Percentiles rank a stretch among this genome's conserved stretches.
These are phyloP conservation scores for Coffea humblotiana DNA, from an alignment of 305 asterid genomes.

Conservation along the genomic window DNA sequence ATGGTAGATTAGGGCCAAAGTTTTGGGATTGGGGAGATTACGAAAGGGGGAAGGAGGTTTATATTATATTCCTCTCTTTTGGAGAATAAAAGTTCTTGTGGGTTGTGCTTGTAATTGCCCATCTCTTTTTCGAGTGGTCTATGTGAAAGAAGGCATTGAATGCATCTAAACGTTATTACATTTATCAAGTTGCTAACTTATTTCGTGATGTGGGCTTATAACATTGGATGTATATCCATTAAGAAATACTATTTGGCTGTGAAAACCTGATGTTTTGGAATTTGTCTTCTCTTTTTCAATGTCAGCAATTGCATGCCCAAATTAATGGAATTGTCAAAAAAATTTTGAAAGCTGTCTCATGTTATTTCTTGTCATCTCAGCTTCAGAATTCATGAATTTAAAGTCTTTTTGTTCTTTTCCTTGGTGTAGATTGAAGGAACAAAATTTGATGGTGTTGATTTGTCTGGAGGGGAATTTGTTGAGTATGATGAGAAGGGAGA, in stretches of 20 bases:
- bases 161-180: neutral
- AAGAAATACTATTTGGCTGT: neutral
- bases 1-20: neutral
- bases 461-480: conserved; percentile 68
- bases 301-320: neutral
- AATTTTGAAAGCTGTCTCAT: neutral
- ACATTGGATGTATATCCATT: neutral
- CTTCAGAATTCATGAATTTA: neutral
- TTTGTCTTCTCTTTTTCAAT: neutral
- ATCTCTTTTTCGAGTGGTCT: neutral
- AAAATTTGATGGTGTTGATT: conserved; percentile 61
- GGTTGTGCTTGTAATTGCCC: neutral
- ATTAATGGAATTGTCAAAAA: neutral
- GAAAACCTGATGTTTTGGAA: neutral
- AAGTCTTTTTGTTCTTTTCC: neutral
- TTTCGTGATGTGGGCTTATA: neutral
- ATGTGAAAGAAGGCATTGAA: neutral
- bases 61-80: neutral
- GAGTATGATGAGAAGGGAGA: conserved; percentile 94
- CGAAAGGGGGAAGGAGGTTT: neutral
- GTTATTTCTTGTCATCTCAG: neutral
- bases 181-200: neutral
- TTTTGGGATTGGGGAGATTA: neutral
- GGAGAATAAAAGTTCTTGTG: neutral
- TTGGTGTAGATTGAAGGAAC: conserved; percentile 68